Base-by-base conservation (phyloP, 441 rosid species). In the Bruguiera hainesii region DNA sequence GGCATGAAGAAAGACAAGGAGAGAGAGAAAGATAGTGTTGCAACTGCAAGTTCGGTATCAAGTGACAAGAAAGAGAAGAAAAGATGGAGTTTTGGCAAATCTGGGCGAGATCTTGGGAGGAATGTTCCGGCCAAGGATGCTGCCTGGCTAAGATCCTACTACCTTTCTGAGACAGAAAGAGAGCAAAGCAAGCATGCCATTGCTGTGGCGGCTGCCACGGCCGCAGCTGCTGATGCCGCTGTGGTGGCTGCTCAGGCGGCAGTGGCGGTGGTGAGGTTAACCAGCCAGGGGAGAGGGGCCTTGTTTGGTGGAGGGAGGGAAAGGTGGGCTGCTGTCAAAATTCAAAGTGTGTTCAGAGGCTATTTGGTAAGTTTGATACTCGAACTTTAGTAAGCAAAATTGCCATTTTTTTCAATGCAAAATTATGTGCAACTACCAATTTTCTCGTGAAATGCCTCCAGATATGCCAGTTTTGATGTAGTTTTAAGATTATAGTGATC, bases 121-220 rank as follows among this genome's bases (percentile, higher is more conserved):
- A 42, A 42, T 11, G 3, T 11, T 46, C 76, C 75, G 16, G 72
- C 46, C 3, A 56, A 61, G 20, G 92, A 91, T 69, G 61, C 77
- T 46, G 74, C 78, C 28, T 89, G 97, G 99, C 81, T 83, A 52
- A 83, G 89, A 78, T 85, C 89, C 15, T 87, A 11, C 48, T 42
- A 79, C 80, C 59, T 83, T n/a, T 66, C 85, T 63, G 88, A 91
- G 57, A 61, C 87, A 3, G 92, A 87, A 70, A 83, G 79, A n/a
- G 91, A 94, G 64, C 99, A 91, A 81, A 91, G 74, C 82, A 94
- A 85, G 84, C 97, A 91, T 76, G 98, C 98, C 21, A 89, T 94
- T 60, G 96, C 97, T 1, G 93, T 94, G 0, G 97, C 96, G 0
- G 76, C 81, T 3, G 81, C 81, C 35, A 78, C 81, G 1, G 78